phyloP scores from a whole-genome alignment of 75 land plant genomes.

The Ceratopteris richardii region DNA sequence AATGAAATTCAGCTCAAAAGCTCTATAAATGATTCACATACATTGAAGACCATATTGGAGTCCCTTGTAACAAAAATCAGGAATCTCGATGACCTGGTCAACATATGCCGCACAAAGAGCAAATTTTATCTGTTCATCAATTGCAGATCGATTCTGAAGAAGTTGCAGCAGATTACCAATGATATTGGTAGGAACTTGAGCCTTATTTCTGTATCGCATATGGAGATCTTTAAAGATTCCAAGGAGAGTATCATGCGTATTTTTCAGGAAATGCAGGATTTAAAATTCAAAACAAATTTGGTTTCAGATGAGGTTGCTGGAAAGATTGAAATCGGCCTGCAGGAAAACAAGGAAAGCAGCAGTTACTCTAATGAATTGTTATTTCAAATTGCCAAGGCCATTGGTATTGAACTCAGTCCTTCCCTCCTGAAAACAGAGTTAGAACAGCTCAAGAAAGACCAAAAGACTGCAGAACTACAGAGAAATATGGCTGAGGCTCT shows the following conservation, averaged over 20 bases:
- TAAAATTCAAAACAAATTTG: conserved; percentile 12
- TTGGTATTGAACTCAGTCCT: conserved; percentile 13
- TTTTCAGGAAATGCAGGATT: conserved; percentile 7
- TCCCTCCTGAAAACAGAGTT: conserved; percentile 11
- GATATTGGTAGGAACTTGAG: conserved; percentile 12
- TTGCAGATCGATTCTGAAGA: conserved; percentile 4
- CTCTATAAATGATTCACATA: conserved; percentile 4
- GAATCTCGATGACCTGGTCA: conserved; percentile 6
- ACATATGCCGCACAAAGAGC: conserved; percentile 9
- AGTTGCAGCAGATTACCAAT: conserved; percentile 16
- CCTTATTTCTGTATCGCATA: conserved; percentile 9
- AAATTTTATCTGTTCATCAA: conserved; percentile 15
- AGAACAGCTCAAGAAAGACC: conserved; percentile 37
- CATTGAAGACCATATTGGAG: conserved; percentile 4
- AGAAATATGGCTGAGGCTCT: conserved; percentile 51
- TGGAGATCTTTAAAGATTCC: conserved; percentile 9
- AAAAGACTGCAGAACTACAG: conserved; percentile 33
- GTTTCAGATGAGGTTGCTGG: conserved; percentile 11
- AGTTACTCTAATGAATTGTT: conserved; percentile 11
- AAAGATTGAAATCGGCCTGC: conserved; percentile 7
- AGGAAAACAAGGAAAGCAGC: conserved; percentile 4
- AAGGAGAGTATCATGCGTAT: conserved; percentile 4
- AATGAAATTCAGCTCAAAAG: conserved; percentile 4
- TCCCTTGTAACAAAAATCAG: conserved; percentile 10
- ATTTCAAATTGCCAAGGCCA: conserved; percentile 11